A percentile compares a stretch with the other conserved stretches of the same genome.
Evolutionary conservation across 306 rosid genomes (phyloP).

Genomic region (Chamaecrista fasciculata): DNA sequence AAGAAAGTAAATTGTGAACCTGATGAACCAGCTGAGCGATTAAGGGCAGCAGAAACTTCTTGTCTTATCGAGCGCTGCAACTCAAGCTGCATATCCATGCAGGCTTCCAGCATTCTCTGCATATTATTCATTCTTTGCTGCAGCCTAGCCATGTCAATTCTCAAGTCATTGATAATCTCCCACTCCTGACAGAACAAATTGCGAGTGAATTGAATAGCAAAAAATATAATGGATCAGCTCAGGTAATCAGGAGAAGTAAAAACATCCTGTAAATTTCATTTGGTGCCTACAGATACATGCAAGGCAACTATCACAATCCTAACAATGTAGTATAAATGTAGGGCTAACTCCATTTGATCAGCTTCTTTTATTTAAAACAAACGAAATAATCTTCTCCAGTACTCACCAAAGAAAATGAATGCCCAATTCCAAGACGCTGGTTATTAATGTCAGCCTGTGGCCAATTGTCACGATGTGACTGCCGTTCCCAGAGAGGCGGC

Average conservation of each 20-base stretch:
- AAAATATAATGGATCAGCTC: constrained; percentile 18
- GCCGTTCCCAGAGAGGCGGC: constrained; percentile 75
- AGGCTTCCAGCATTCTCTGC: constrained; percentile 91
- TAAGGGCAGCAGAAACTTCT: constrained; percentile 95
- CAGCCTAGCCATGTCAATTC: constrained; percentile 95
- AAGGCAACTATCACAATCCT: not conserved
- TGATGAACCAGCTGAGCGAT: constrained; percentile 64
- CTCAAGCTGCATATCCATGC: constrained; percentile 99
- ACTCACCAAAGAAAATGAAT: constrained; percentile 34
- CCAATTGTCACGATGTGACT: constrained; percentile 64
- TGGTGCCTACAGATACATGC: not conserved
- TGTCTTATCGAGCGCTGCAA: constrained; percentile 92
- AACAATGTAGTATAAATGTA: no score
- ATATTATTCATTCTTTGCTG: constrained; percentile 93
- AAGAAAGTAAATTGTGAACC: constrained; percentile 43
- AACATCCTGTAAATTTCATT: constrained; percentile 23
- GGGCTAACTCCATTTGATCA: no score
- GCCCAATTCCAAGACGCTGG: constrained; percentile 70
- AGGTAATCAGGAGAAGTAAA: constrained; percentile 33
- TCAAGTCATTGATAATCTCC: constrained; percentile 83
- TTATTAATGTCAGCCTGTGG: constrained; percentile 56
- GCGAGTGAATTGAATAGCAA: constrained; percentile 1
- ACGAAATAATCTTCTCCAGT: not conserved
- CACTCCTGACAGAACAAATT: constrained; percentile 58
- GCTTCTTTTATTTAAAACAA: not conserved